Evolutionary conservation across 2,329 filamentous ascomycete species (phyloP), one percentile per base, ranked within the genome.

Genomic region (Drechslerella dactyloides): DNA sequence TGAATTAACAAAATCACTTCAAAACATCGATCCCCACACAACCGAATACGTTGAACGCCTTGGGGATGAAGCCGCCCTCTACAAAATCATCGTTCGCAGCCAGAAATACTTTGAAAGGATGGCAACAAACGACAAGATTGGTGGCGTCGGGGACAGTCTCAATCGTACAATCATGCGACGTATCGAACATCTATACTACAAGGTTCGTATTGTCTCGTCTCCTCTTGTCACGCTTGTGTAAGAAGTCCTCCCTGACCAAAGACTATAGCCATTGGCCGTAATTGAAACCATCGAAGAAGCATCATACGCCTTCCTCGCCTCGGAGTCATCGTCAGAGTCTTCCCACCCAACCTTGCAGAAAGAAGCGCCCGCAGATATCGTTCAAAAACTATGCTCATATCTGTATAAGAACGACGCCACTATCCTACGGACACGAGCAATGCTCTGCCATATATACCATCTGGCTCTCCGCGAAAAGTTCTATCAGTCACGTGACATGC

Each of bases 381-480:
- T 73, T 35, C 69, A 92, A 79, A 87, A 89, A 37, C 89, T 99
- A 59, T 96, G 91, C 87, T 91, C 90, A 80, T 97, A 97, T 81
- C 88, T 99, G 50, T 99, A 97, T 85, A 85, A 87, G 80, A 84
- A 97, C 83, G 96, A 91, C 80, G 93, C 93, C 76, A 97, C 75
- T 19, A 75, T 99, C 78, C 93, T 97, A 78, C 89, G 93, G 75
- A 96, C 93, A 70, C 89, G 94, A 70, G 93, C 94, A 51, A 97
- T 99, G 93, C 85, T 99, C 74, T 97, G 91, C 84, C 92, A 97
- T 82, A 94, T 99, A 74, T 99, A 99, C 84, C 96, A 96, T 87
- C 85, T 97, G 76, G 94, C 94, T 56, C 86, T 99, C 59, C 94
- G 99, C 82, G 93, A 97, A 82, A 89, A 96, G 78, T 99, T 97